These are phyloP conservation scores for Miamiensis avidus DNA, from an alignment of 169 alveolate species.

Conservation along the genomic window DNA sequence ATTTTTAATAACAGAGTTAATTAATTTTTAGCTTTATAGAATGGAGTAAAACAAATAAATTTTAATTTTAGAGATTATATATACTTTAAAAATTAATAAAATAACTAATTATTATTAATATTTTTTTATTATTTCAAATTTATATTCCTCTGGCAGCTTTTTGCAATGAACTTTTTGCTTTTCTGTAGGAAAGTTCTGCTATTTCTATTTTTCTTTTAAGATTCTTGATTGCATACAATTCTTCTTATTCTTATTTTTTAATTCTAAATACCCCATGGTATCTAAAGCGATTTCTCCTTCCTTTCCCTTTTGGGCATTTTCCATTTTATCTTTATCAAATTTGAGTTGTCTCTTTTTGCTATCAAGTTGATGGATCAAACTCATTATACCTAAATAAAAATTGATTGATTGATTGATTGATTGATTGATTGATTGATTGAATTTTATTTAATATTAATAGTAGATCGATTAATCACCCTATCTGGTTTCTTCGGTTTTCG, in stretches of 20 bases:
- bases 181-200: slow-evolving; percentile 73
- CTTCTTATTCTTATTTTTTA: slow-evolving; percentile 62
- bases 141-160: too few relatives aligned
- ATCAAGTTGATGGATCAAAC: too few relatives aligned
- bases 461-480: too few relatives aligned
- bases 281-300: slow-evolving; percentile 53
- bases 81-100: too few relatives aligned
- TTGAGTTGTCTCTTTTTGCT: neutral
- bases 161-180: slow-evolving; percentile 35
- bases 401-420: slow-evolving; percentile 19
- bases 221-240: slow-evolving; percentile 59
- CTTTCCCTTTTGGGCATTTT: slow-evolving; percentile 21
- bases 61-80: too few relatives aligned
- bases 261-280: slow-evolving; percentile 66
- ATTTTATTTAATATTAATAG: slow-evolving; percentile 52
- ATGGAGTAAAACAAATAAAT: too few relatives aligned
- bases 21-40: too few relatives aligned
- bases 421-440: slow-evolving; percentile 30
- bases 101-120: too few relatives aligned
- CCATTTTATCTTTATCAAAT: slow-evolving; percentile 6
- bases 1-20: too few relatives aligned
- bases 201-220: slow-evolving; percentile 79
- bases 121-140: too few relatives aligned
- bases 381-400: neutral
- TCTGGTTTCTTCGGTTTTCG: neutral